A percentile compares a stretch with the other conserved stretches of the same genome.
Evolutionary conservation across 495 filamentous ascomycete species (phyloP).

Genomic region (Penicillium flavigenum): DNA sequence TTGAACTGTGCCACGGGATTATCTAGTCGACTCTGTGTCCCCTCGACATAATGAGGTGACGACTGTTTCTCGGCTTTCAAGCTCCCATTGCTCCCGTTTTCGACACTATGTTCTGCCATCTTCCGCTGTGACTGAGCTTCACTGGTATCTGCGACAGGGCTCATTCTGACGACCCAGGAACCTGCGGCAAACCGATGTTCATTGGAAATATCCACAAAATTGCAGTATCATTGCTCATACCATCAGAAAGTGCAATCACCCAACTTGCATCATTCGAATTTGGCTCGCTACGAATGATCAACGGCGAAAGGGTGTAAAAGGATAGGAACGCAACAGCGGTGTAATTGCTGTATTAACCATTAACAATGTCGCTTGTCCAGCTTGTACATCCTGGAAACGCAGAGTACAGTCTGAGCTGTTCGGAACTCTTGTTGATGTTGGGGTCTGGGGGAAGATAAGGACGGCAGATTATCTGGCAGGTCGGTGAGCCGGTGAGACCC

Average conservation of each 20-base stretch:
- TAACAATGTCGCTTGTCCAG: not conserved
- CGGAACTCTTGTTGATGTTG: slow-evolving; percentile 4
- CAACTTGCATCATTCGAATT: not conserved
- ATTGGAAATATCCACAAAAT: not conserved
- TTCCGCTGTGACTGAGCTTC: slow-evolving; percentile 12
- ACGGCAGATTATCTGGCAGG: slow-evolving; percentile 19
- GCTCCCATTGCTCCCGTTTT: slow-evolving; percentile 1
- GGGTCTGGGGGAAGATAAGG: slow-evolving; percentile 23
- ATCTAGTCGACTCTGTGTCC: not conserved
- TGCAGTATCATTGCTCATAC: not conserved
- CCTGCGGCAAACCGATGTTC: not conserved
- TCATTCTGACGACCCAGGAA: slow-evolving; percentile 8
- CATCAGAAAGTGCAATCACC: not conserved
- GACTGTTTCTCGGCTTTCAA: not conserved
- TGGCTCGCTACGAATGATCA: not conserved
- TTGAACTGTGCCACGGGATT: not conserved
- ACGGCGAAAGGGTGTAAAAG: not conserved
- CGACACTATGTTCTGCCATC: slow-evolving; percentile 7
- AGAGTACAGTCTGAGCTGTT: not conserved
- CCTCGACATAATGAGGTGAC: no score
- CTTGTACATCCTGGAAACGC: slow-evolving; percentile 1
- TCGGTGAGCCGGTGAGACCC: not conserved
- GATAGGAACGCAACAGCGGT: not conserved
- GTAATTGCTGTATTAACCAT: not conserved
- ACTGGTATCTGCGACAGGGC: slow-evolving; percentile 10